phyloP scores from a whole-genome alignment of 768 basidiomycete species.

The Leccinum rimulosum region DNA sequence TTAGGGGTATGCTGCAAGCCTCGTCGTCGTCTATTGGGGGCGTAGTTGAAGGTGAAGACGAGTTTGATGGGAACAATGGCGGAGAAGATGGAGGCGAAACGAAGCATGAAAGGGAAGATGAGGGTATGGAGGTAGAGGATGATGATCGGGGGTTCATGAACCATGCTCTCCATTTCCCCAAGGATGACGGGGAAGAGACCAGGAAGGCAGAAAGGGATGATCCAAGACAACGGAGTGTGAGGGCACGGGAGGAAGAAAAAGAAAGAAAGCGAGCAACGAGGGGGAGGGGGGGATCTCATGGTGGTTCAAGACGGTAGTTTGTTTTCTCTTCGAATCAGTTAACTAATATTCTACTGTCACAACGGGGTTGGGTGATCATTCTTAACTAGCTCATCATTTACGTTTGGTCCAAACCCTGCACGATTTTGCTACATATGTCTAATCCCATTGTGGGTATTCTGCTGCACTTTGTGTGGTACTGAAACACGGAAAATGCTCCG shows the following conservation, averaged over 20 bases:
- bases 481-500: neutral
- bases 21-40: constrained; percentile 34
- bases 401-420: no score
- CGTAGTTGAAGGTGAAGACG: constrained; percentile 19
- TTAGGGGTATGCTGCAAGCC: constrained; percentile 64
- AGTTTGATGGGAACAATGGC: constrained; percentile 14
- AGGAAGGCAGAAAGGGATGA: constrained; percentile 81
- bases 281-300: constrained; percentile 18
- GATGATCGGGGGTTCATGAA: constrained; percentile 73
- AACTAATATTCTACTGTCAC: neutral
- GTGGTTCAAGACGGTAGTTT: constrained; percentile 24
- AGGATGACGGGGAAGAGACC: constrained; percentile 73
- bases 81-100: constrained; percentile 10
- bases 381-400: no score
- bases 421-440: no score
- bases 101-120: constrained; percentile 39
- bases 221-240: constrained; percentile 67
- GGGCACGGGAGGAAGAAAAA: constrained; percentile 75
- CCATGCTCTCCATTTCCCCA: constrained; percentile 73
- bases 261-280: constrained; percentile 50
- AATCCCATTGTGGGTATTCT: neutral
- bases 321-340: neutral
- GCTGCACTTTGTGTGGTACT: neutral
- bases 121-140: constrained; percentile 72
- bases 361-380: no score